Evolutionary conservation across 371 early-diverging fungal species (phyloP).

Genomic region (Cokeromyces recurvatus): DNA sequence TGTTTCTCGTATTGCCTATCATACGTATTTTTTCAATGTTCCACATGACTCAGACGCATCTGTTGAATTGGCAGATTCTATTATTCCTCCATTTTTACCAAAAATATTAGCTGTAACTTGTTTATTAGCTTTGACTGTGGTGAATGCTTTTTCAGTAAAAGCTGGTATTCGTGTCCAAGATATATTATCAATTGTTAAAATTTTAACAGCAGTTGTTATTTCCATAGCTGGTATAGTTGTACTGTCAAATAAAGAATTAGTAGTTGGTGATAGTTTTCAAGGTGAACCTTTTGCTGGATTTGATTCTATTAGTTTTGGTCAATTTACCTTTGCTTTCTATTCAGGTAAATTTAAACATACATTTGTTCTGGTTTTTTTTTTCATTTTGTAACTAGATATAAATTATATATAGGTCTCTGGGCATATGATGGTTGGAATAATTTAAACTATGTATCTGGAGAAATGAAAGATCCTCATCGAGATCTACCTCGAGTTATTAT

Average conservation of each 20-base stretch:
- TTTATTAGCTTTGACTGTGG: constrained; percentile 58
- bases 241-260: constrained; percentile 52
- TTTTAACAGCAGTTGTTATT: constrained; percentile 74
- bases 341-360: constrained; percentile 39
- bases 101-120: constrained; percentile 65
- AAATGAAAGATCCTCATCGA: constrained; percentile 80
- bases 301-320: constrained; percentile 52
- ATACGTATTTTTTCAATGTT: constrained; percentile 45
- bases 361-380: not conserved
- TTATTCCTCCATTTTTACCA: constrained; percentile 56
- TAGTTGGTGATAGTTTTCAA: constrained; percentile 53
- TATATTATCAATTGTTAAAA: constrained; percentile 74
- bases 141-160: constrained; percentile 71
- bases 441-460: constrained; percentile 84
- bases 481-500: constrained; percentile 72
- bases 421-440: constrained; percentile 92
- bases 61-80: constrained; percentile 41
- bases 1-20: constrained; percentile 59
- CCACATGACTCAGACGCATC: constrained; percentile 44
- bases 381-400: constrained; percentile 8
- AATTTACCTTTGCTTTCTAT: constrained; percentile 77
- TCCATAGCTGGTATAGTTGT: constrained; percentile 72
- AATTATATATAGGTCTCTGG: constrained; percentile 65
- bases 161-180: constrained; percentile 78
- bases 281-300: constrained; percentile 61